Evolutionary conservation across 441 rosid species (phyloP), one percentile per base, ranked within the genome.

Genomic region (Mallotus repandus): DNA sequence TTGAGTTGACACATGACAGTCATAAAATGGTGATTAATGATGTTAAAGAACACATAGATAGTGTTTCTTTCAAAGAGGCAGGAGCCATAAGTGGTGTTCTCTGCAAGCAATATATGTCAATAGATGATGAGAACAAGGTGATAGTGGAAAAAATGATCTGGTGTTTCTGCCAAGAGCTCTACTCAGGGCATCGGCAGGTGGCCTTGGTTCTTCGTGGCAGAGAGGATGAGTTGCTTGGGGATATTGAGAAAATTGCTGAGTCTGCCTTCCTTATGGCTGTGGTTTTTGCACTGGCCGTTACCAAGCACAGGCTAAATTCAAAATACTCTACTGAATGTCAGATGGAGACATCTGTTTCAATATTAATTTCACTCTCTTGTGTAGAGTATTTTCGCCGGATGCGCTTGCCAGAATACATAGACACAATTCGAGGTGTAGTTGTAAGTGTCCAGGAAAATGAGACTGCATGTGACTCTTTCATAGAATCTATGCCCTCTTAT

Each of bases 251-350:
- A 82, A 84, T 91, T 77, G 92, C 96, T 1, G 98, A 91, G 81
- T 91, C 98, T 79, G 89, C 95, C 72, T 95, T 93, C 80, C 95
- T 93, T 69, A 90, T 93, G 99, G 89, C 91, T 70, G 98, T 84
- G 4, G 84, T 93, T 75, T 95, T 91, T 78, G 79, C 97, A 66
- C 77, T 87, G 72, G 83, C 92, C 65, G 98, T 90, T 69, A 84
- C 88, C 5, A 95, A 90, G 81, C 91, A 89, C 43, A 86, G 78
- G 77, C 77, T 79, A 58, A 91, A 82, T 73, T 76, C 87, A 58
- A 82, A 77, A 60, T 85, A 84, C 74, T 78, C 91, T 48, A 57
- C 59, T 71, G 91, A 87, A 78, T 77, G 76, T 78, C 87, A 82
- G 85, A 83, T 86, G 81, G 87, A 82, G 82, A 88, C 86, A 62